Evolutionary conservation across 2,329 filamentous ascomycete species (phyloP), one percentile per base, ranked within the genome.

Genomic region (Sporothrix dimorphospora): DNA sequence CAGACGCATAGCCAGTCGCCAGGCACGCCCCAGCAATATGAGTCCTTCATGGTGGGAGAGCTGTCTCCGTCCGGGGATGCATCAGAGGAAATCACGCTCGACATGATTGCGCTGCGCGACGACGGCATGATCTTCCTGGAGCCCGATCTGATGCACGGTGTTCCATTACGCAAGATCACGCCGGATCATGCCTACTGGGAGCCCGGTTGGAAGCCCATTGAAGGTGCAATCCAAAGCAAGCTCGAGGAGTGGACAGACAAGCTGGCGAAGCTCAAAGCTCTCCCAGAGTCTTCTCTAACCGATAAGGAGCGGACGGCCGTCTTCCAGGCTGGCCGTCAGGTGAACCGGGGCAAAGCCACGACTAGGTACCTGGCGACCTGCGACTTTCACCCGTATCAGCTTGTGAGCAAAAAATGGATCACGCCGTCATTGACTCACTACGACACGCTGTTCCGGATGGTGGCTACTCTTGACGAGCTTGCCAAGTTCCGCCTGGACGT

Each of bases 321-420:
- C 67, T 88, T 87, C 73, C 82, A 88, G 74, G 85, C 85, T 7
- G 84, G 85, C 6, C 83, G 87, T 0, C 87, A 89, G 74, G 83
- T 88, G 66, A 89, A 89, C 73, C 83, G 87, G 4, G 87, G 87
- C 24, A 80, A 82, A 12, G 79, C 81, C 27, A 85, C 88, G n/a
- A 80, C 89, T 45, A 82, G 85, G 59, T 89, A 87, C 71, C 79
- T 89, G 5, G 78, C 82, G 8, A 79, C 83, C 0, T 85, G 83
- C n/a, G 80, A 83, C 2, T 84, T 89, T 72, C 85, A 86, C 74
- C 87, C 87, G 0, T 88, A 86, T 72, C 87, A 89, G 77, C 82
- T 89, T 11, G 81, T 89, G 2, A 82, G 79, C 42, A 89, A 89
- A 78, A 80, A 82, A 24, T 87, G 83, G 76, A 84, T 88, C 71